Base-by-base conservation (phyloP, 2,329 filamentous ascomycete genomes). In the Pseudomassariella vexata region DNA sequence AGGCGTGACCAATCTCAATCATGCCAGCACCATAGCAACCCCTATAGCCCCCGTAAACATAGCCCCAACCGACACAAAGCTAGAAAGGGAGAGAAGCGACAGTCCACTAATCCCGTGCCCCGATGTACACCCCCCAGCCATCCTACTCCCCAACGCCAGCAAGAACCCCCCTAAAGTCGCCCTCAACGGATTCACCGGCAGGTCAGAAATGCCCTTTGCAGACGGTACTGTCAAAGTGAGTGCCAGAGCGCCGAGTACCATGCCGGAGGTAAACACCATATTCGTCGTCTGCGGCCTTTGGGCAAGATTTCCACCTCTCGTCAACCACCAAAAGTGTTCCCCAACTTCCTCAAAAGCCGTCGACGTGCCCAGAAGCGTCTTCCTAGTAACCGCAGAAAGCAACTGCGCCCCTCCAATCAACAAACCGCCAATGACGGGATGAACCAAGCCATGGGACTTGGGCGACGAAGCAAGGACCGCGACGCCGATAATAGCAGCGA, bases 61-160 rank as follows among this genome's bases (percentile, higher is more conserved):
- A 5, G 66, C 59, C 3, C 55, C 67, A 16, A 82, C 74, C 0
- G 75, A 79, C 9, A 83, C 52, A 34, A 82, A 63, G 46, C 79
- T 83, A 8, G 77, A 72, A 4, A 71, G 56, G 0, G 72, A 77
- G 30, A 83, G 58, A 38, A 78, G 59, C n/a, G 73, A 71, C 47
- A 83, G 66, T 0, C 80, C 80, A 37, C 73, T 81, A 40, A 85
- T 76, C 0, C 80, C 80, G 49, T 85, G 80, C 0, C 80, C 79
- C 5, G 75, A 79, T 0, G 79, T 81, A 41, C 80, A 85, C 0
- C 80, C 80, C 2, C 77, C 78, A 0, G 73, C 79, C 34, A 82
- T 48, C 29, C 78, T 67, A 2, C 76, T 65, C 1, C 80, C 80
- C 7, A 83, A 49, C 0, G 69, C 65, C 58, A 82, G 72, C 10